A percentile compares a stretch with the other conserved stretches of the same genome.
phyloP scores from a whole-genome alignment of 306 rosid genomes.

The Oemleria cerasiformis region DNA sequence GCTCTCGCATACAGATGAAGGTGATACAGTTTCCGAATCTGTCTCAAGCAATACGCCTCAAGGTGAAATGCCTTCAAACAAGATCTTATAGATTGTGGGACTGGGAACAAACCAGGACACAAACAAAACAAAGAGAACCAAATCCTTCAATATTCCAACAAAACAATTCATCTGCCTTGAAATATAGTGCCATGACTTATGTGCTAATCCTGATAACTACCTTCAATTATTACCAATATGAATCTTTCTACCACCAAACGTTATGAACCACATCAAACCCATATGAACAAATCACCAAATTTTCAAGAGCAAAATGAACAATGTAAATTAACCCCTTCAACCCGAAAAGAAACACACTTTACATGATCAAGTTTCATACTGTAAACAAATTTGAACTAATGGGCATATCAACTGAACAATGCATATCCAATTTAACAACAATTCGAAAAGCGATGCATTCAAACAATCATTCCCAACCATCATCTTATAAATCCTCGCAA shows the following conservation, averaged over 20 bases:
- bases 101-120: not conserved
- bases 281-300: not conserved
- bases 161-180: not conserved
- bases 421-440: not conserved
- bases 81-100: too few relatives aligned
- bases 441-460: not conserved
- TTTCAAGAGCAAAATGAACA: not conserved
- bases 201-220: not conserved
- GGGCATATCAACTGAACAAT: not conserved
- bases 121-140: not conserved
- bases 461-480: not conserved
- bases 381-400: not conserved
- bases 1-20: too few relatives aligned
- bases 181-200: not conserved
- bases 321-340: not conserved
- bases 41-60: too few relatives aligned
- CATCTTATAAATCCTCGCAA: not conserved
- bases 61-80: too few relatives aligned
- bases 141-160: not conserved
- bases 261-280: not conserved
- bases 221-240: not conserved
- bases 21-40: too few relatives aligned
- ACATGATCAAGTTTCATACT: not conserved
- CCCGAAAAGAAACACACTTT: not conserved
- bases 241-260: not conserved